Conservation (phyloP, 139 green algal species). For the Closterium sp. region DNA sequence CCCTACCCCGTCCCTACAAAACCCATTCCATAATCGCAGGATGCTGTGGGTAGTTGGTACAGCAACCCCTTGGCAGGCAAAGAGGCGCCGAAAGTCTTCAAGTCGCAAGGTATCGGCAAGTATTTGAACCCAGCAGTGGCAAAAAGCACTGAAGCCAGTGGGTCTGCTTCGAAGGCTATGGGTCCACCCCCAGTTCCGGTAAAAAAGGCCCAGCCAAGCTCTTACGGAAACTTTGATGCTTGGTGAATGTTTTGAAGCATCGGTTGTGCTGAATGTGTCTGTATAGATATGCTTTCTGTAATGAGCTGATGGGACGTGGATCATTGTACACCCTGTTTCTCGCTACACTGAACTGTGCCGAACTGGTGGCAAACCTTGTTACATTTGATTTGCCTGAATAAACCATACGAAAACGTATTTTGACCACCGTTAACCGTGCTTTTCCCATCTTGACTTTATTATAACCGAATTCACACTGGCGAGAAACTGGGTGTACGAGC, state of each 20-base stretch:
- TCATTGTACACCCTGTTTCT: too few species aligned
- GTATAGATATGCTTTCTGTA: too few species aligned
- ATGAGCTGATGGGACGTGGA: too few species aligned
- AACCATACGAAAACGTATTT: too few species aligned
- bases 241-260: background rate
- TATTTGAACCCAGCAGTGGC: conserved; percentile 29
- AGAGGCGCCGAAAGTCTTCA: background rate
- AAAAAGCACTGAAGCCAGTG: background rate
- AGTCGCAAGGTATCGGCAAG: conserved; percentile 23
- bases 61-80: conserved; percentile 27
- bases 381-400: too few species aligned
- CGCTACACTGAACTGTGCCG: too few species aligned
- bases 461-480: too few species aligned
- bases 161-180: background rate
- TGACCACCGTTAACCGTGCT: too few species aligned
- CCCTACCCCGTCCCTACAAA: background rate
- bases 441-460: too few species aligned
- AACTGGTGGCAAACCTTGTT: too few species aligned
- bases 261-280: too few species aligned
- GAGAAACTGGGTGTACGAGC: too few species aligned
- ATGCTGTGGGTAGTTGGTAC: conserved; percentile 35
- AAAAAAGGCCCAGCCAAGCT: background rate
- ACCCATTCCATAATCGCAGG: background rate
- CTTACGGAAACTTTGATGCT: background rate
- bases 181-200: background rate